phyloP scores from a whole-genome alignment of 441 rosid species.

The Brassica balearica region DNA sequence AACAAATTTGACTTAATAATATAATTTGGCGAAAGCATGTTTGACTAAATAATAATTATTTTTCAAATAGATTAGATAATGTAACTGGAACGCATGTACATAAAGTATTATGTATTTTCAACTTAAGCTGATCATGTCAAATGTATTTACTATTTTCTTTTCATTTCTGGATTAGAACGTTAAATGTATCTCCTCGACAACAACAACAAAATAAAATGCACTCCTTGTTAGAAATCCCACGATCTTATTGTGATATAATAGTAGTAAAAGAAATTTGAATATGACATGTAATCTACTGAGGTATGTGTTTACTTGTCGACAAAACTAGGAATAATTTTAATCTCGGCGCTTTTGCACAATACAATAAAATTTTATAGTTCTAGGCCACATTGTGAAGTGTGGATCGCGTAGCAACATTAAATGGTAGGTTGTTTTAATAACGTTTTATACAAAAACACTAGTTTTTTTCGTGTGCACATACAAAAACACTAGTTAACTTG shows the following conservation, averaged over 20 bases:
- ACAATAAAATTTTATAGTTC: not conserved
- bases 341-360: not conserved
- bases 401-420: not conserved
- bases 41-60: conserved; percentile 3
- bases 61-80: not conserved
- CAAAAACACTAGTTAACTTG: not conserved
- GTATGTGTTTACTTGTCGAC: not conserved
- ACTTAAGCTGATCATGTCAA: conserved; percentile 6
- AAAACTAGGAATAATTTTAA: not conserved
- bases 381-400: conserved; percentile 1
- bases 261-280: not conserved
- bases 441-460: too few relatives aligned
- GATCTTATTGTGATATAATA: not conserved
- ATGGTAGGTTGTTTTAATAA: not conserved
- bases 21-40: not conserved
- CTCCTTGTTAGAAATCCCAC: conserved; percentile 1
- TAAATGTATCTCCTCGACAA: not conserved
- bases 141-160: not conserved
- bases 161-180: conserved; percentile 10
- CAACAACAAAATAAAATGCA: not conserved
- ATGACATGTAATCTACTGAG: not conserved
- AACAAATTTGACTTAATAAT: conserved; percentile 16
- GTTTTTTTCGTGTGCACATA: too few relatives aligned
- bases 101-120: not conserved
- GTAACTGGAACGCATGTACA: not conserved